Base-by-base conservation (phyloP, 371 early-diverging fungal genomes). In the Mortierella polycephala region DNA sequence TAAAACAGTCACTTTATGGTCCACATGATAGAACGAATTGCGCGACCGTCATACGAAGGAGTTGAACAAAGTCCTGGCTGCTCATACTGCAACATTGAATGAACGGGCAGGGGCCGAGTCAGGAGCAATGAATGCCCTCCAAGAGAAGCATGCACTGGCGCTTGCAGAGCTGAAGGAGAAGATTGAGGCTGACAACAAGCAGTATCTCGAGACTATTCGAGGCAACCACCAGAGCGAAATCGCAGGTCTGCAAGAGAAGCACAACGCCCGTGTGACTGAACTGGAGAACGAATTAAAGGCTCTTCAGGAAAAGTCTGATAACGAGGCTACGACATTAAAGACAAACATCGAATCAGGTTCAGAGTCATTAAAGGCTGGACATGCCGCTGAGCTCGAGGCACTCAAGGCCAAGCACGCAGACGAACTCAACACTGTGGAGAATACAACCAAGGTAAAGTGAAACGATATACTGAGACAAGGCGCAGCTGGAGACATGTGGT, bases 71-170 rank as follows among this genome's bases (percentile, higher is more conserved):
- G 58, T 66, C 12, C 39, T 79, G 51, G 62, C 79, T 11, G 72
- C 79, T 11, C 79, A 79, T 37, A 79, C 79, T n/a, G 65, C 73
- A 1, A 41, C 69, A n/a, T 47, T 79, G 46, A 73, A 79, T 23
- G 79, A 79, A 14, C 79, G 73, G 12, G 79, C 79, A 18, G 79
- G 79, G 37, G 69, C 54, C 4, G 79, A 79, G 49, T 79, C 79
- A 7, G 73, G 73, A 23, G 66, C 64, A 7, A 61, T 79, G 21
- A 65, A 65, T 37, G 67, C 63, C 14, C 56, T 79, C 8, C 79
- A 72, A 40, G 51, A 62, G 53, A 62, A 69, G 41, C 79, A 79
- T 14, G 62, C 58, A 11, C 39, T 57, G 45, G 67, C 72, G 5
- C 39, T 73, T 21, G 69, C 69, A 9, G 73, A 79, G 8, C 6